phyloP scores from a whole-genome alignment of 495 filamentous ascomycete genomes.

The Cryomyces minteri region DNA sequence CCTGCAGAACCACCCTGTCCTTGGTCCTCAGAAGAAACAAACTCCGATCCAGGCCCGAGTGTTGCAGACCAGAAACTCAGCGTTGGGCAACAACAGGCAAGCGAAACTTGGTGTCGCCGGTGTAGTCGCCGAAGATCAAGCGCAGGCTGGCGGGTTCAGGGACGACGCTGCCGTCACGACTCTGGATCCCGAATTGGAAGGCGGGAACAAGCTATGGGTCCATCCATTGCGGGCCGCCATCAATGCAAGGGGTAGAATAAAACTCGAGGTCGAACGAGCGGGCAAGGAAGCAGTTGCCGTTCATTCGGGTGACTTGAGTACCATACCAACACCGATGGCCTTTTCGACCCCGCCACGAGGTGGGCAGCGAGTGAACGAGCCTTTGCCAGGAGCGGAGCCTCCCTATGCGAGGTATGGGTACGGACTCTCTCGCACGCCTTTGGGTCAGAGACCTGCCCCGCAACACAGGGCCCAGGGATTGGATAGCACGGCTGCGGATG shows the following conservation, averaged over 20 bases:
- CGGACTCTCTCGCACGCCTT: too few species aligned
- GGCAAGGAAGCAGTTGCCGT: slow-evolving; percentile 6
- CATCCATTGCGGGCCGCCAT: slow-evolving; percentile 1
- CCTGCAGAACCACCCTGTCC: slow-evolving; percentile 61
- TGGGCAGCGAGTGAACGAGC: too few species aligned
- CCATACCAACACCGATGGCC: too few species aligned
- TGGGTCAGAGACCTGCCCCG: too few species aligned
- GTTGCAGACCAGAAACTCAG: slow-evolving; percentile 24
- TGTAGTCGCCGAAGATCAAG: slow-evolving; percentile 6
- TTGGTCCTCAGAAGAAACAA: slow-evolving; percentile 51
- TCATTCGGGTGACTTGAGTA: not conserved
- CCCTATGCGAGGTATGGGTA: too few species aligned
- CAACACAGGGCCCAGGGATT: too few species aligned
- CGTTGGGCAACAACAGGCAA: not conserved
- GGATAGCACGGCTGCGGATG: too few species aligned
- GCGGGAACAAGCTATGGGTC: slow-evolving; percentile 9
- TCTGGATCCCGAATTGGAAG: slow-evolving; percentile 1
- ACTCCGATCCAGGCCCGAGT: slow-evolving; percentile 52
- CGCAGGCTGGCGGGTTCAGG: not conserved
- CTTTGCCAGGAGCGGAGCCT: too few species aligned
- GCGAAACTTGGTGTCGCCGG: slow-evolving; percentile 18
- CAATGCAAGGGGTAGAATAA: slow-evolving; percentile 5
- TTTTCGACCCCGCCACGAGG: too few species aligned
- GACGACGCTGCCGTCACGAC: not conserved
- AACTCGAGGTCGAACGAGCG: slow-evolving; percentile 3